Conservation (phyloP, 2,329 filamentous ascomycete genomes). For the Didymella keratinophila region DNA sequence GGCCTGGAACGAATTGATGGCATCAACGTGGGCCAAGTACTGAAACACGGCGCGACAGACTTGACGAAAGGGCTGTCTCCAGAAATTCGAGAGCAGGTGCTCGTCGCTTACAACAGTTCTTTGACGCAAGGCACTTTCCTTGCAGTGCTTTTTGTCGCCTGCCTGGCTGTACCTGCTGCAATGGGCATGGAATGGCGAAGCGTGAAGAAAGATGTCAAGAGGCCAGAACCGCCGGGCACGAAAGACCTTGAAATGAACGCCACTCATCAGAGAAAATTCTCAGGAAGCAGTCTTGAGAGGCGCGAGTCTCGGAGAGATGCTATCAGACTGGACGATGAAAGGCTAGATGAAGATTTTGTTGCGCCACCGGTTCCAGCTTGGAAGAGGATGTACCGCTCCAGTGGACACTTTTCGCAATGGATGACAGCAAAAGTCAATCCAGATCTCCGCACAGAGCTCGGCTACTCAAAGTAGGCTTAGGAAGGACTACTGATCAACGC, state of each 20-base stretch:
- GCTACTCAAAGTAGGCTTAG: not conserved
- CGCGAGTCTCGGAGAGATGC: not conserved
- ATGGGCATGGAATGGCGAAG: conserved; percentile 69
- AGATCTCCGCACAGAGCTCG: conserved; percentile 25
- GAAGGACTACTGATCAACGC: no score
- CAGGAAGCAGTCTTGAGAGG: not conserved
- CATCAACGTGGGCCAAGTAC: conserved; percentile 51
- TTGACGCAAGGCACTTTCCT: conserved; percentile 59
- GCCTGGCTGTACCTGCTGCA: conserved; percentile 62
- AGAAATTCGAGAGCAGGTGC: conserved; percentile 23
- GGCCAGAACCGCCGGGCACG: no score
- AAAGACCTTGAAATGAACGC: conserved; percentile 13
- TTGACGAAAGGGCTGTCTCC: conserved; percentile 54
- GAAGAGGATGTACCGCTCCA: conserved; percentile 32
- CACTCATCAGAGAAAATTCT: not conserved
- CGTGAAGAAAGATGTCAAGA: conserved; percentile 61
- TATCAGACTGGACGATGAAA: not conserved
- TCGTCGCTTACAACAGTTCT: conserved; percentile 42
- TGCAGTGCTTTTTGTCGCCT: conserved; percentile 64
- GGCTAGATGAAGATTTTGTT: not conserved
- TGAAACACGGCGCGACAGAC: conserved; percentile 62
- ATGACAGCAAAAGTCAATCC: conserved; percentile 38
- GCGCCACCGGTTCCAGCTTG: conserved; percentile 23
- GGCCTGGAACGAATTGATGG: conserved; percentile 47
- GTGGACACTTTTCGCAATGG: conserved; percentile 36